Base-by-base conservation (phyloP, 768 basidiomycete species). In the Mrakia frigida region DNA sequence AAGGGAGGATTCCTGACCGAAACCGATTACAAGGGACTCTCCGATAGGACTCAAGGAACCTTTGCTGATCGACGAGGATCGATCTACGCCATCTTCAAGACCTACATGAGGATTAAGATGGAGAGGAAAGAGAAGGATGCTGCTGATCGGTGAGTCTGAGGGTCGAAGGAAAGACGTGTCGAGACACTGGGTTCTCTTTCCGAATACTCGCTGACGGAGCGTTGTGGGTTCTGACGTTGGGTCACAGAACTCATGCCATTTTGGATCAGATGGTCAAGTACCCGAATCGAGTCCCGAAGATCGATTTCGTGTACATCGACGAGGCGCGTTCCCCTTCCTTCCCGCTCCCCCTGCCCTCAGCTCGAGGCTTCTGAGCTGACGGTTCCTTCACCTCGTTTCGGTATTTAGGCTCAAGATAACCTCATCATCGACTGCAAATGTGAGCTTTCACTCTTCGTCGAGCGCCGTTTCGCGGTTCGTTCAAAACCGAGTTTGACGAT, bases 91-190 rank as follows among this genome's bases (percentile, higher is more conserved):
- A 81, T 90, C 0, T 92, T 90, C 70, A 81, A 86, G 65, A 79
- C 80, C 0, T 92, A 91, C 79, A 80, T 82, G 25, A 86, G 83
- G 74, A 82, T 82, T 37, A 90, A 89, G 81, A 81, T 80, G 9
- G 77, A 81, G 39, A 80, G 81, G 25, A 80, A 84, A 16, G 86
- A 89, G 71, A 84, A 83, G 18, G 90, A 92, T 81, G 81, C 85
- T 7, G 88, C 90, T 1, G 90, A 91, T 74, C 86, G 90, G 87
- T 91, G 9, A 87, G 91, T 13, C 90, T 91, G 80, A 85, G 87
- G 1, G 83, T 88, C 23, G 77, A 90, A 91, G 18, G 6, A 23
- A 6, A 21, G 18, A 23, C 21, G 21, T 21, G 18, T 56, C n/a
- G n/a, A n/a, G n/a, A n/a, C n/a, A n/a, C n/a, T n/a, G n/a, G n/a